Evolutionary conservation across 1,284 basidiomycete species (phyloP), one percentile per base, ranked within the genome.

Genomic region (Inonotus obliquus): DNA sequence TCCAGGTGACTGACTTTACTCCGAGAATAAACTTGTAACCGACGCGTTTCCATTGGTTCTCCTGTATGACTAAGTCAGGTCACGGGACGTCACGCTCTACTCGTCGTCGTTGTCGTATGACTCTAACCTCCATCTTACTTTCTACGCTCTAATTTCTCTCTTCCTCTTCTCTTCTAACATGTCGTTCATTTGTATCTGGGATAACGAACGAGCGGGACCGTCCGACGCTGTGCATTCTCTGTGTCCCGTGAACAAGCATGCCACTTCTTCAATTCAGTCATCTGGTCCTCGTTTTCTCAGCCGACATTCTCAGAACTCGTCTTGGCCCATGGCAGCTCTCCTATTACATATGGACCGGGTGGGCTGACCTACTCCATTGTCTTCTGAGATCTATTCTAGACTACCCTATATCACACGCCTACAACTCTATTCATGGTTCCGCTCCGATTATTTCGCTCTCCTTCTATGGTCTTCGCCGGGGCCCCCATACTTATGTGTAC

Each of bases 241-340:
- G 37, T 11, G 35, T 52, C 57, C 23, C 57, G 57, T 59, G 57
- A 35, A 59, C 57, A 59, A 47, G n/a, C 17, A n/a, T 13, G n/a
- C 14, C 32, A 38, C 21, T 59, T 59, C 57, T 59, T 37, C 48
- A 52, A 59, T 59, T 59, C 57, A 59, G 48, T 59, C 54, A 55
- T 55, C 37, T 55, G 41, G 25, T 21, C 38, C 29, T 37, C 29
- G 14, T 45, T 55, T 55, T 41, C 41, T 41, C 41, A 39, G 37
- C 54, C 5, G 17, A 19, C 27, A 11, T 32, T 41, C 53, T 54
- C 29, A 38, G 32, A n/a, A 39, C 19, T 38, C 54, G 17, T 55
- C 41, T 55, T 35, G 54, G 23, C 38, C 54, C 32, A 52, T 55
- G 7, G 23, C n/a, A 19, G 35, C 19, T n/a, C 29, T 52, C 51